phyloP scores from a whole-genome alignment of 179 eudicot species.

The Corrigiola litoralis region DNA sequence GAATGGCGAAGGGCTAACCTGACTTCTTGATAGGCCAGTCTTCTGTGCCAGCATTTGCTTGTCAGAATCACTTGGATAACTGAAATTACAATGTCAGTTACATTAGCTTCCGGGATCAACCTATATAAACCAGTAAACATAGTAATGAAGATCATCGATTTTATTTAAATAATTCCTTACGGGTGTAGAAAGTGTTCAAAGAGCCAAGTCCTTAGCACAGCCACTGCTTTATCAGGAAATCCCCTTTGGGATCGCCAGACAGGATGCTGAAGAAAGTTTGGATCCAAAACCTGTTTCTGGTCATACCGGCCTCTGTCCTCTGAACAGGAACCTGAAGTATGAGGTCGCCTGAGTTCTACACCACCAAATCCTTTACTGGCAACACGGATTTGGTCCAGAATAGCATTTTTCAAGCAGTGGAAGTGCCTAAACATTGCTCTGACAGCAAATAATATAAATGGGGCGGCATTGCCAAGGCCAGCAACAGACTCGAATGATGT shows the following conservation, averaged over 20 bases:
- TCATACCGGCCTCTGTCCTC: slow-evolving; percentile 20
- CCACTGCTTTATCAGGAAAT: slow-evolving; percentile 46
- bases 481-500: slow-evolving; percentile 43
- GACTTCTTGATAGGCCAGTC: slow-evolving; percentile 48
- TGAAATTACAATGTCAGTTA: slow-evolving; percentile 7
- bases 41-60: slow-evolving; percentile 48
- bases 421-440: slow-evolving; percentile 41
- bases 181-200: slow-evolving; percentile 48
- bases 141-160: background rate
- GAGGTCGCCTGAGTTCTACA: slow-evolving; percentile 22
- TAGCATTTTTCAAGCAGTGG: slow-evolving; percentile 46
- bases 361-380: slow-evolving; percentile 20
- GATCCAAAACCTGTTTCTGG: slow-evolving; percentile 18
- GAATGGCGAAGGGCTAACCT: slow-evolving; percentile 24
- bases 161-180: slow-evolving; percentile 22
- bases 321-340: slow-evolving; percentile 22
- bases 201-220: slow-evolving; percentile 40
- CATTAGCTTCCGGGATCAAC: slow-evolving; percentile 1
- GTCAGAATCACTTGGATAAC: slow-evolving; percentile 48
- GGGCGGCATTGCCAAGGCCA: slow-evolving; percentile 49
- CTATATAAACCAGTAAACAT: background rate
- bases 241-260: slow-evolving; percentile 51
- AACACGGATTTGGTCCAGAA: slow-evolving; percentile 40
- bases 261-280: slow-evolving; percentile 36
- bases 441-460: slow-evolving; percentile 37